These are phyloP conservation scores for Fusarium mexicanum DNA, from an alignment of 2,329 filamentous ascomycete species.

Conservation along the genomic window DNA sequence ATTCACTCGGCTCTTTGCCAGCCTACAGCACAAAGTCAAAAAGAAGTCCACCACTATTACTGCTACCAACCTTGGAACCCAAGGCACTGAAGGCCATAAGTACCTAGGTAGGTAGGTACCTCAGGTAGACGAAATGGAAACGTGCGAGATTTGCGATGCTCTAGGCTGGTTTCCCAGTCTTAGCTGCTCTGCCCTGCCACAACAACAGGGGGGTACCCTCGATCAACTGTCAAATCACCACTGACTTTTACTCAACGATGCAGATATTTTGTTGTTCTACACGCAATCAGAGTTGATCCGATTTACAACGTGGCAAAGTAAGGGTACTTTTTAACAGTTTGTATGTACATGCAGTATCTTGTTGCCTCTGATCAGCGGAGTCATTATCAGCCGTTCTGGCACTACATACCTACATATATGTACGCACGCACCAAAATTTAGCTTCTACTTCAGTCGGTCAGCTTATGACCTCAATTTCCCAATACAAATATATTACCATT, in stretches of 20 bases:
- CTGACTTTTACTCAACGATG: not conserved
- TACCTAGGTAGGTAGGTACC: not conserved
- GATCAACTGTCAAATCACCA: conserved; percentile 17
- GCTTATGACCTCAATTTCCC: not conserved
- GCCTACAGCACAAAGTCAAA: not conserved
- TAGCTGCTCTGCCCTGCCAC: not conserved
- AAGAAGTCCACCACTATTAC: not conserved
- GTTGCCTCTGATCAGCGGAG: not conserved
- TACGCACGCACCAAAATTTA: not conserved
- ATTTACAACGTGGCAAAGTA: conserved; percentile 11
- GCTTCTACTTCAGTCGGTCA: not conserved
- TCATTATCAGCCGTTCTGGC: not conserved
- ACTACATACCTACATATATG: not conserved
- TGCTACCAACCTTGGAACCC: not conserved
- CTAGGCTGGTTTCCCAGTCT: not conserved
- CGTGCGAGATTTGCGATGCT: conserved; percentile 11
- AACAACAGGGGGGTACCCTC: conserved; percentile 11
- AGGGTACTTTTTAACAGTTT: not conserved
- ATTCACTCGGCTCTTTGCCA: conserved; percentile 2
- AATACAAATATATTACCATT: not conserved
- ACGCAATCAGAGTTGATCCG: not conserved
- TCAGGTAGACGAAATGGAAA: not conserved
- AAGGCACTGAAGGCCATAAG: not conserved
- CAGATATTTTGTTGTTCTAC: not conserved
- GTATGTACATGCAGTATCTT: not conserved